A percentile compares a stretch with the other conserved stretches of the same genome.
Conservation (phyloP, 495 filamentous ascomycete species). For the Penicillium diatomitis region DNA sequence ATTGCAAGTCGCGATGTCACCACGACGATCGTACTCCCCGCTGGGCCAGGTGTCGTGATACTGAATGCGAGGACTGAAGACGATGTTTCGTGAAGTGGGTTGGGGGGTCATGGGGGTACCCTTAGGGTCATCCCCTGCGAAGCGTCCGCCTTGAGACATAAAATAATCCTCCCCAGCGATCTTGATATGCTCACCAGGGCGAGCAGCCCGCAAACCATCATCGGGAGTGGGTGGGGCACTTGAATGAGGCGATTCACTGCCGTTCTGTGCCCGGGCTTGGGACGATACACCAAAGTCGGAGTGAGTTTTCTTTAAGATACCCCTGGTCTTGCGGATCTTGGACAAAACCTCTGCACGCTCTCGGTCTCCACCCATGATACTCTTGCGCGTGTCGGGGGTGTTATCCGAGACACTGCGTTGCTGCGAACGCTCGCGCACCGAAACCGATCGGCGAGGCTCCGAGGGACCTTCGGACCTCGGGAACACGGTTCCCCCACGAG, state of each 20-base stretch:
- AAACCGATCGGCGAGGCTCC: conserved; percentile 21
- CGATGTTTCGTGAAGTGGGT: conserved; percentile 63
- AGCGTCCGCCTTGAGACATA: conserved; percentile 53
- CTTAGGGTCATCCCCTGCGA: conserved; percentile 52
- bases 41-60: conserved; percentile 96
- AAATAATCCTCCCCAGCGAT: conserved; percentile 87
- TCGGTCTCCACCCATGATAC: conserved; percentile 81
- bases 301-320: conserved; percentile 75
- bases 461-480: conserved; percentile 65
- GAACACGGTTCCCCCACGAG: conserved; percentile 70
- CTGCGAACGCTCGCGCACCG: conserved; percentile 35
- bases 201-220: conserved; percentile 51
- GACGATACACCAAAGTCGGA: conserved; percentile 60
- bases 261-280: conserved; percentile 48
- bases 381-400: conserved; percentile 57
- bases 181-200: conserved; percentile 54
- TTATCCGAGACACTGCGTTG: conserved; percentile 36
- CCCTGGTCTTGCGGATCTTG: conserved; percentile 63
- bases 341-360: conserved; percentile 88
- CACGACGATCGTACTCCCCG: conserved; percentile 90
- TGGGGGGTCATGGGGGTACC: conserved; percentile 73
- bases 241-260: conserved; percentile 70
- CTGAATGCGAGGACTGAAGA: conserved; percentile 86
- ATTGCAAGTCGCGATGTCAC: conserved; percentile 97
- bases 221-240: conserved; percentile 81